Base-by-base conservation (phyloP, 495 filamentous ascomycete species). In the Trichoderma orchidacearum region DNA sequence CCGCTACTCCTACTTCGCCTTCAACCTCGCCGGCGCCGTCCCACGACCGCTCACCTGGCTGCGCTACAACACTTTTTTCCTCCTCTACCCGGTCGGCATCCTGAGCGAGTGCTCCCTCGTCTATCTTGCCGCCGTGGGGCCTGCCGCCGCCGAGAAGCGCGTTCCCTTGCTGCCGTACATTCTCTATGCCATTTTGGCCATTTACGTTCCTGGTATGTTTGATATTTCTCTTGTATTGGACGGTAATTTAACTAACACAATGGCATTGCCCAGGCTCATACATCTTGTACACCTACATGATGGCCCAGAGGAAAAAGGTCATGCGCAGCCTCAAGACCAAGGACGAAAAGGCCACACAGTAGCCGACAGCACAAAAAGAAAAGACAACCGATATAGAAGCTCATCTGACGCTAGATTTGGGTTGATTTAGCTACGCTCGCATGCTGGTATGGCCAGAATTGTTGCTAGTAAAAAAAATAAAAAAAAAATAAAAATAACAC, bases 61-160 rank as follows among this genome's bases (percentile, higher is more conserved):
- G 73, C 75, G 89, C 67, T 98, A 98, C 66, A 95, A 94, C 70
- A 85, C 85, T 5, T 98, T 98, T 73, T 88, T 85, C 64, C 71
- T 96, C 23, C 79, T 98, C 18, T 98, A 98, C 65, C 93, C 94
- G 3, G 63, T 96, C 53, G 93, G 93, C 11, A 95, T 96, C 59
- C 74, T 75, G 12, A 90, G 87, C 68, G 93, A 98, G 78, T 85
- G 83, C 38, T 82, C 77, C 63, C 78, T 96, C 62, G 83, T 96
- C 35, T 82, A 80, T 58, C 69, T 70, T 61, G 82, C 85, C n/a
- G 78, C 86, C 3, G 75, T 86, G 31, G 75, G 66, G 1, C 81
- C 83, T 1, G 88, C 89, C 9, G 71, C 60, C 11, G 66, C 61
- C 57, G 65, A 67, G 50, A 67, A 73, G 66, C n/a, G 73, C 76